Evolutionary conservation across 495 filamentous ascomycete species (phyloP).

Genomic region (Pseudoneurospora amorphoporcata): DNA sequence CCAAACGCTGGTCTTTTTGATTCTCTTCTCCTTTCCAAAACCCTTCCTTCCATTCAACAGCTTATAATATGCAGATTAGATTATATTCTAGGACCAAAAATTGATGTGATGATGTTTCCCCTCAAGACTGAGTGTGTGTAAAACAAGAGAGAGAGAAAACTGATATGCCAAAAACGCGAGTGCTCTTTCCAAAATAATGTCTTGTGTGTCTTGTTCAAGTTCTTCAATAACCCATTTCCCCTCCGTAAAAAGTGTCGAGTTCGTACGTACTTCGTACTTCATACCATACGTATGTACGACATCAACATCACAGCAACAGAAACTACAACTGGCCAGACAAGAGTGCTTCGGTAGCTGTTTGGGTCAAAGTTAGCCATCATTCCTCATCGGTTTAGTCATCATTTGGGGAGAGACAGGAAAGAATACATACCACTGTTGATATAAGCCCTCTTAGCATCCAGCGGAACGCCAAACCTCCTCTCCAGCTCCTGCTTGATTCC

Average conservation of each 20-base stretch:
- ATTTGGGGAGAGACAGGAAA: background rate
- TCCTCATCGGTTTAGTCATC: background rate
- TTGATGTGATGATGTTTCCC: background rate
- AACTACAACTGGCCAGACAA: slow-evolving; percentile 35
- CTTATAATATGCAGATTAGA: background rate
- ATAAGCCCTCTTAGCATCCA: slow-evolving; percentile 77
- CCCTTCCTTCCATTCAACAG: background rate
- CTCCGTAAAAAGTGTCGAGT: background rate
- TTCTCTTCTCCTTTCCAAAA: background rate
- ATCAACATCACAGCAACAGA: background rate
- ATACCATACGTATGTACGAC: background rate
- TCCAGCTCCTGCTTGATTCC: slow-evolving; percentile 91
- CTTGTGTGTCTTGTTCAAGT: background rate
- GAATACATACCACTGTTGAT: slow-evolving; percentile 79
- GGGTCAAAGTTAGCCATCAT: background rate
- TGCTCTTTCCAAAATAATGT: background rate
- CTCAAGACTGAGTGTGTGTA: background rate
- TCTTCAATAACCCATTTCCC: background rate
- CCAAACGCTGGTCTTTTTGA: background rate
- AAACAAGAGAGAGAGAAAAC: background rate
- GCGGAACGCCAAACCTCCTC: slow-evolving; percentile 66
- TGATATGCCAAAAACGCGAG: background rate
- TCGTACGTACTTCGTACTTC: background rate
- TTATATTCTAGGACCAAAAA: background rate
- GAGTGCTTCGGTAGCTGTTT: slow-evolving; percentile 38